Base-by-base conservation (phyloP, 2,329 filamentous ascomycete genomes). In the Hypomyces rosellus region DNA sequence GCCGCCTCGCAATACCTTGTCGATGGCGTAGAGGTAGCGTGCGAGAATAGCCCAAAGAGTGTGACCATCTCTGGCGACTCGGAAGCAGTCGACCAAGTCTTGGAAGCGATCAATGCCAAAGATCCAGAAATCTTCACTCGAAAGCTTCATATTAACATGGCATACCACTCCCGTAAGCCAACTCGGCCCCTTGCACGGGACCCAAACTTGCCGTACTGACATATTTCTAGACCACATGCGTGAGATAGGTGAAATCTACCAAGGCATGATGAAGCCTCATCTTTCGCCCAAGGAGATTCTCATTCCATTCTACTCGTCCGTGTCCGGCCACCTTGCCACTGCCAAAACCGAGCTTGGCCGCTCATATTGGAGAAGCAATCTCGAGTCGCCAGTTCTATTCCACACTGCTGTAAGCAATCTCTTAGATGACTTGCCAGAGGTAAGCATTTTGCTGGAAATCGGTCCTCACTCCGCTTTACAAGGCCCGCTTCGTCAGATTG, bases 141-240 rank as follows among this genome's bases (percentile, higher is more conserved):
- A 2, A 42, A 59, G 6, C 55, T 74, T 3, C 65, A 67, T 20
- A 65, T 71, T 1, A 63, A 69, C n/a, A 68, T 63, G 48, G 71
- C 71, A 0, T 75, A 73, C 47, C 72, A 74, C 58, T 74, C 72
- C 0, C 58, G 25, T 30, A 8, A 30, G 25, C 25, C 4, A 30
- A 30, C 9, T 30, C 6, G 25, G 6, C 6, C 25, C 25, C 25
- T 30, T 30, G 8, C 6, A 30, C 25, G 9, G 8, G 6, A 11
- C 25, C 25, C 6, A 30, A 4, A 30, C 9, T 8, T 30, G 9
- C 4, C 20, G 25, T 30, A 30, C 25, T 30, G 25, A 30, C 25
- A 20, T 30, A 11, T 30, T 3, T 30, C 25, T 30, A 30, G 25
- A 45, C 20, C 51, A 54, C 20, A 54, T 54, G 51, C n/a, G 15